phyloP scores from a whole-genome alignment of 83 land plant species.

The Picea abies region DNA sequence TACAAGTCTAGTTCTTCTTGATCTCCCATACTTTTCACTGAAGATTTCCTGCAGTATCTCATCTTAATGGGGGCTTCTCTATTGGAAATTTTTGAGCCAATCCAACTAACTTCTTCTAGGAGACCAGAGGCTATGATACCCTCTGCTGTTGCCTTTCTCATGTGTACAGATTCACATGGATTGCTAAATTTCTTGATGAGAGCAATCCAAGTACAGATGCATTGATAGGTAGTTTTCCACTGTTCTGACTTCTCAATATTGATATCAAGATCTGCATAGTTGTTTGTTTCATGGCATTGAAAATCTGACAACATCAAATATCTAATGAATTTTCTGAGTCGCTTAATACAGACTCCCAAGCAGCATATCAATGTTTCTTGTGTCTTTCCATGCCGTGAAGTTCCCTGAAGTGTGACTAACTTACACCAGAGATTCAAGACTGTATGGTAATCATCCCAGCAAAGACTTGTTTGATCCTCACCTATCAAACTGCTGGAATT shows the following conservation, averaged over 20 bases:
- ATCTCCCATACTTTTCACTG: constrained; percentile 19
- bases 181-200: constrained; percentile 59
- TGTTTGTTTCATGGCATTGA: not conserved
- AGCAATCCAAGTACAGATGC: constrained; percentile 37
- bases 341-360: constrained; percentile 60
- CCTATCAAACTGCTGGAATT: not conserved
- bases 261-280: not conserved
- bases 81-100: constrained; percentile 37
- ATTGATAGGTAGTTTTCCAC: constrained; percentile 18
- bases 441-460: constrained; percentile 27
- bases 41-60: not conserved
- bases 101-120: constrained; percentile 62
- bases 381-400: constrained; percentile 48
- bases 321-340: constrained; percentile 20
- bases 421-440: constrained; percentile 51
- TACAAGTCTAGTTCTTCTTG: constrained; percentile 26
- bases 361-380: constrained; percentile 59
- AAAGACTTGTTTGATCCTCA: constrained; percentile 19
- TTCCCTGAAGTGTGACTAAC: constrained; percentile 42
- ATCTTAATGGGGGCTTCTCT: not conserved
- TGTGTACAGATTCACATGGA: constrained; percentile 77
- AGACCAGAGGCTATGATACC: constrained; percentile 78
- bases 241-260: not conserved
- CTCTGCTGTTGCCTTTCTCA: constrained; percentile 84
- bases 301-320: constrained; percentile 8